These are phyloP conservation scores for Pulveroboletus sp. DNA, from an alignment of 768 basidiomycete species.

Conservation along the genomic window DNA sequence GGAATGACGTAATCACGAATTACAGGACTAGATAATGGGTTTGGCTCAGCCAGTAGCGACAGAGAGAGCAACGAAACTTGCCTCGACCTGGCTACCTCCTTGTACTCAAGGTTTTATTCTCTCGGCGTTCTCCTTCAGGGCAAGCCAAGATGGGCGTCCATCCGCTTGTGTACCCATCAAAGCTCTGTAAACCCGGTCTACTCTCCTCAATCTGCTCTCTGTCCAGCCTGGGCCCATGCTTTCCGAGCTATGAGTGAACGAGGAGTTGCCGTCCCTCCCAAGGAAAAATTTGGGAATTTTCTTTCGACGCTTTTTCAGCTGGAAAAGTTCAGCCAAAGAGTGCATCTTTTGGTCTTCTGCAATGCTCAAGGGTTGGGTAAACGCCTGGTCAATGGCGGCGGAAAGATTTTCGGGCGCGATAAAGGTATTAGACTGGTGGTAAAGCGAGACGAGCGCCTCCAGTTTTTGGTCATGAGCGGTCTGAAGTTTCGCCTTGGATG, in stretches of 20 bases:
- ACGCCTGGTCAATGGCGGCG: constrained; percentile 61
- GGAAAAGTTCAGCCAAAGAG: constrained; percentile 11
- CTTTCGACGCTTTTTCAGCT: constrained; percentile 10
- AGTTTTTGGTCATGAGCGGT: constrained; percentile 38
- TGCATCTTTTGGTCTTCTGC: constrained; percentile 19
- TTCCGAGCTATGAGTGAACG: constrained; percentile 8
- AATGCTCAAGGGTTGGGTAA: constrained; percentile 31
- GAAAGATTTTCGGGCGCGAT: constrained; percentile 70
- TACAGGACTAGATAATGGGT: too few relatives aligned
- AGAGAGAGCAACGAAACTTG: not conserved
- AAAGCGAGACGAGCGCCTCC: constrained; percentile 73
- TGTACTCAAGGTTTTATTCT: constrained; percentile 11
- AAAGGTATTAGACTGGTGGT: constrained; percentile 72
- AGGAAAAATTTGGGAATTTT: constrained; percentile 26
- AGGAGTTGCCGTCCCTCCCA: constrained; percentile 21
- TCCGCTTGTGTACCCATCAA: constrained; percentile 29
- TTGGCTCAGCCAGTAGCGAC: too few relatives aligned
- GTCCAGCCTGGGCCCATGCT: constrained; percentile 32
- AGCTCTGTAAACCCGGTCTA: constrained; percentile 22
- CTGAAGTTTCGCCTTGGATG: constrained; percentile 18
- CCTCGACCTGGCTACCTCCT: not conserved
- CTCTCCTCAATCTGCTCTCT: constrained; percentile 25
- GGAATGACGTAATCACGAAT: constrained; percentile 1
- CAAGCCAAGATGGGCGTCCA: constrained; percentile 33
- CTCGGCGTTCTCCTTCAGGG: constrained; percentile 28